Conservation (phyloP, 208 protist species). For the Crithidia thermophila region DNA sequence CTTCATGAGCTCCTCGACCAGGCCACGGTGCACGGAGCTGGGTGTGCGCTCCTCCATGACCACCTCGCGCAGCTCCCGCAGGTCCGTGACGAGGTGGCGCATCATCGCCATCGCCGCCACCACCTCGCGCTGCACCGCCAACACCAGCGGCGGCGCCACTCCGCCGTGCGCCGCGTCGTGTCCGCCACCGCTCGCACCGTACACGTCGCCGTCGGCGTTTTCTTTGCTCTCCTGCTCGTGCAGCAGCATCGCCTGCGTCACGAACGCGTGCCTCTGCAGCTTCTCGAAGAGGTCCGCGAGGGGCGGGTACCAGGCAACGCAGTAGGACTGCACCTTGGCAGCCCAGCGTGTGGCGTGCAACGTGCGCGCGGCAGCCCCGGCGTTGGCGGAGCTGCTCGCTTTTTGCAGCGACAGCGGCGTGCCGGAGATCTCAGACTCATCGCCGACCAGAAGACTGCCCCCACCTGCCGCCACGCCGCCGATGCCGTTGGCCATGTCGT, state of each 20-base stretch:
- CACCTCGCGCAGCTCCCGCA: slow-evolving; percentile 69
- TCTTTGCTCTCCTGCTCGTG: slow-evolving; percentile 28
- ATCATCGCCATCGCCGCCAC: slow-evolving; percentile 59
- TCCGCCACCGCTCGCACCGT: neutral
- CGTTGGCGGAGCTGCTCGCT: neutral
- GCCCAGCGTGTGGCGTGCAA: slow-evolving; percentile 48
- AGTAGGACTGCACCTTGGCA: slow-evolving; percentile 54
- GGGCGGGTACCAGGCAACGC: slow-evolving; percentile 34
- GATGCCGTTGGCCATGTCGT: neutral
- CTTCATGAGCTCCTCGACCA: slow-evolving; percentile 85
- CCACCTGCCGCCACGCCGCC: neutral
- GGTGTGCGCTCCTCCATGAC: slow-evolving; percentile 78
- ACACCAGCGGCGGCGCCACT: slow-evolving; percentile 78
- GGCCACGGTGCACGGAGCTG: slow-evolving; percentile 83
- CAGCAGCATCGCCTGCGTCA: slow-evolving; percentile 30
- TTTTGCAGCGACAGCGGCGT: neutral
- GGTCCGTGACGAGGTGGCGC: slow-evolving; percentile 68
- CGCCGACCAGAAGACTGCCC: too few species aligned
- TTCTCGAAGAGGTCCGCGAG: slow-evolving; percentile 23
- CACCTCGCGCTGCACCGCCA: slow-evolving; percentile 93
- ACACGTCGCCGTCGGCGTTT: slow-evolving; percentile 9
- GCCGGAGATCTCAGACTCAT: slow-evolving; percentile 1
- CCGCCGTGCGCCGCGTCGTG: neutral
- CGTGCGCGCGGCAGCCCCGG: neutral
- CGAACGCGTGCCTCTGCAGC: slow-evolving; percentile 39